Percentiles rank a stretch among this genome's conserved stretches.
Conservation (phyloP, 192 early-diverging fungal genomes). For the Coemansia sp. region DNA sequence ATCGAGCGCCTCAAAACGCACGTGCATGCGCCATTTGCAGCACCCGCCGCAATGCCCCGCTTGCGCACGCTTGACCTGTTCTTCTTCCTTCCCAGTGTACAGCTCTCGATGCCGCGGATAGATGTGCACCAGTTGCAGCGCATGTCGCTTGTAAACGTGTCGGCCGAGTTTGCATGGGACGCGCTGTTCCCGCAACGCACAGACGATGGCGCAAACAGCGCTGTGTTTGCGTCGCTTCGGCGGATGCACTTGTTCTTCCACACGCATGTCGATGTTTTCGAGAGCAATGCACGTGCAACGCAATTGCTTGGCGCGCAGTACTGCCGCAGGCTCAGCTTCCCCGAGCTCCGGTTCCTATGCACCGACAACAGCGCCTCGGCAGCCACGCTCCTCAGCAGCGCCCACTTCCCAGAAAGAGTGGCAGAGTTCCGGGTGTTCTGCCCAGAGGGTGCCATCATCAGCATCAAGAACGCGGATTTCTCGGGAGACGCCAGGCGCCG, state of each 20-base stretch:
- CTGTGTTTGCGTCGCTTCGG: background rate
- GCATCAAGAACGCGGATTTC: background rate
- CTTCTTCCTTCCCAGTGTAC: background rate
- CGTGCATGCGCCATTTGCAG: constrained; percentile 3
- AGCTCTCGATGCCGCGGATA: background rate
- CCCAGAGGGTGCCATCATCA: constrained; percentile 1
- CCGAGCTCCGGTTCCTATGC: background rate
- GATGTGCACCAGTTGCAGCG: background rate
- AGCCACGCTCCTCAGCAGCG: background rate
- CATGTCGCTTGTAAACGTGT: constrained; percentile 4
- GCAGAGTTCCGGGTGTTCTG: constrained; percentile 8
- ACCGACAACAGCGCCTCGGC: constrained; percentile 4
- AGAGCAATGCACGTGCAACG: background rate
- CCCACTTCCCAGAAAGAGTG: background rate
- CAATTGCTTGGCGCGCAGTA: background rate
- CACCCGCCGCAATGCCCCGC: background rate
- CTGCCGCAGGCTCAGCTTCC: constrained; percentile 2
- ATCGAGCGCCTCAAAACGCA: constrained; percentile 3
- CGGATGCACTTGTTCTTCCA: constrained; percentile 10
- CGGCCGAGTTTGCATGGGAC: background rate
- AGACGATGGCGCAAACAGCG: background rate
- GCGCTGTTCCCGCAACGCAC: background rate
- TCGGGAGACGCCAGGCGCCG: background rate
- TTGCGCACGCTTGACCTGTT: constrained; percentile 1
- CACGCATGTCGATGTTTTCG: background rate